Base-by-base conservation (phyloP, 805 yeast genomes). In the Myxozyma neotropica region DNA sequence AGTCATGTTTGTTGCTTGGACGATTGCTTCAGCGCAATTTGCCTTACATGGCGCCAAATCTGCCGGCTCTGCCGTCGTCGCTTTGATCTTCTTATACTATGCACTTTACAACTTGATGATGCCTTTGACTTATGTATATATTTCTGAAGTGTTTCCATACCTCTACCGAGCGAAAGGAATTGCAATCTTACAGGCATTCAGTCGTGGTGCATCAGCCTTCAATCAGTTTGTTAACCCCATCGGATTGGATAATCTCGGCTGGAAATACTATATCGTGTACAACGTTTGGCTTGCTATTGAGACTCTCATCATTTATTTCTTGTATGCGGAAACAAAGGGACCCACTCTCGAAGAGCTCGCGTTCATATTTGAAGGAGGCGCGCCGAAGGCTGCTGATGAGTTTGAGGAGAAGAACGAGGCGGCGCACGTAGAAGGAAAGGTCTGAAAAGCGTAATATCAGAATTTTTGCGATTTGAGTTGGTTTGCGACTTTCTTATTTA, bases 191-290 rank as follows among this genome's bases (percentile, higher is more conserved):
- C 67, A 64, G 51, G 44, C 68, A n/a, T 26, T 61, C 17, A 61
- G 57, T 33, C 55, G 58, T 33, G 61, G 57, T 13, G 63, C 67
- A 36, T 42, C 66, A 3, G 43, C 71, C 15, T 72, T 71, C 62
- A 71, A 73, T 52, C 72, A 74, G 57, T 75, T 70, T 46, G 75
- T 73, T 17, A 75, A 74, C 50, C 75, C 77, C 8, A 66, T 74
- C 67, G 81, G 78, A 45, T 70, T 77, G 73, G 77, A 69, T 38
- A 73, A 74, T 35, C 73, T 78, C 51, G 70, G 70, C 31, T 78
- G 79, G 78, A 77, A 74, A 64, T 78, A 78, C 72, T 78, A 78
- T 63, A 75, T 78, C 58, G 78, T 78, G 2, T 69, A 57, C 50
- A 49, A 53, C 17, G 59, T 58, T 21, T 59, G 65, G 64, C 46